Evolutionary conservation across 352 stramenopile genomes (phyloP).

Genomic region (Salisapilia sapeloensis): DNA sequence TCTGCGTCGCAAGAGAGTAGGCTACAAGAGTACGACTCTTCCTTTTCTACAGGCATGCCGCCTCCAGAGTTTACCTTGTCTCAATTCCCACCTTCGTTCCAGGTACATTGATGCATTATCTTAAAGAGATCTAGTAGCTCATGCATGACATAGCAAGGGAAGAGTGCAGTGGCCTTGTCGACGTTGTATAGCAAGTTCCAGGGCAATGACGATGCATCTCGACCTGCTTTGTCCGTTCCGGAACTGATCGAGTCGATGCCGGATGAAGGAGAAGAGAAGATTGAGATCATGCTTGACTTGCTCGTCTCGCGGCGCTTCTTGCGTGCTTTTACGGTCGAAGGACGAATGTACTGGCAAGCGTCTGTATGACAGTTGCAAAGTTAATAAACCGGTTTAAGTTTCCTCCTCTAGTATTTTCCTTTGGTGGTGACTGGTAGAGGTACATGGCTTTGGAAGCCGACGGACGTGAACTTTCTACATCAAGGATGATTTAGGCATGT

Average conservation of each 20-base stretch:
- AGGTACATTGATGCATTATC: conserved; percentile 14
- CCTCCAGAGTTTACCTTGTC: conserved; percentile 58
- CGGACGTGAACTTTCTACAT: no score
- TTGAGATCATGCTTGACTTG: conserved; percentile 63
- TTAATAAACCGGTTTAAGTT: no score
- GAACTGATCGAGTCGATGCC: conserved; percentile 52
- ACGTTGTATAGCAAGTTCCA: conserved; percentile 79
- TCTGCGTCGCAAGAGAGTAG: conserved; percentile 46
- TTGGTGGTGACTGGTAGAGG: no score
- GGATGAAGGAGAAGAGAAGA: conserved; percentile 44
- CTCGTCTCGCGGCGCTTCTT: conserved; percentile 57
- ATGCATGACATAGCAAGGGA: conserved; percentile 19
- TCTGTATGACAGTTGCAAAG: conserved; percentile 14
- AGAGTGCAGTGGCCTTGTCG: conserved; percentile 67
- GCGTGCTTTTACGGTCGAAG: conserved; percentile 69
- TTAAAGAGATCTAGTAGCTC: no score
- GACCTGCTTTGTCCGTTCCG: conserved; percentile 51
- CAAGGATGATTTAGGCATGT: no score
- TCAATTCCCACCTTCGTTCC: conserved; percentile 49
- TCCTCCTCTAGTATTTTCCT: no score
- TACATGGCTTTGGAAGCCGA: no score
- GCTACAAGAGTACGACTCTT: conserved; percentile 55
- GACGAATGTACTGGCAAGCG: conserved; percentile 75
- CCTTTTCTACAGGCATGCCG: conserved; percentile 35
- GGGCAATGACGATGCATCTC: conserved; percentile 13